These are phyloP conservation scores for Globisporangium carolinianum DNA, from an alignment of 352 stramenopile genomes.

Conservation along the genomic window DNA sequence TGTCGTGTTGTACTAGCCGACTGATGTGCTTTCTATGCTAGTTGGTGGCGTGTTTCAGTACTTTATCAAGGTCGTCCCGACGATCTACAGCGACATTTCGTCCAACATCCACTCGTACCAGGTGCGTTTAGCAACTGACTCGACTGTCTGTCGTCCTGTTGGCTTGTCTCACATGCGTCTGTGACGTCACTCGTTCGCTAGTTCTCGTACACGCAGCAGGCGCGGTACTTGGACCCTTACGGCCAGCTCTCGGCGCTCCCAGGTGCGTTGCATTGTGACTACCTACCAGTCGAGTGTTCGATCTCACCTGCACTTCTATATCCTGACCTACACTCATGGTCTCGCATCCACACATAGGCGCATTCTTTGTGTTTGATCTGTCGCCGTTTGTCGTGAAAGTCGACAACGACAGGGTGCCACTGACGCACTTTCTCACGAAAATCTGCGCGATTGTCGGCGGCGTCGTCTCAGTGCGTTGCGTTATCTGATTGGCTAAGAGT, in stretches of 20 bases:
- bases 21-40: constrained; percentile 16
- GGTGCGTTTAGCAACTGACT: constrained; percentile 11
- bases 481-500: no score
- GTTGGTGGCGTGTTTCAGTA: constrained; percentile 80
- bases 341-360: constrained; percentile 19
- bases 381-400: constrained; percentile 85
- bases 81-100: constrained; percentile 76
- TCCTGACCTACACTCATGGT: not conserved
- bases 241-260: constrained; percentile 68
- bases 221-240: constrained; percentile 59
- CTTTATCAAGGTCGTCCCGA: constrained; percentile 86
- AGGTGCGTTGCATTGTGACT: constrained; percentile 15
- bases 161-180: no score
- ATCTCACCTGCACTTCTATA: no score
- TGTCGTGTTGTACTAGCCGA: no score
- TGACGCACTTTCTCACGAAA: constrained; percentile 83
- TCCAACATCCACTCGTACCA: constrained; percentile 66
- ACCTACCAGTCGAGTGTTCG: not conserved
- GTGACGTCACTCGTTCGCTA: constrained; percentile 7
- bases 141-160: not conserved
- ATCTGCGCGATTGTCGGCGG: constrained; percentile 79
- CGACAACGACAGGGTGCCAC: constrained; percentile 69
- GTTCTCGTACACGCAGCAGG: constrained; percentile 82
- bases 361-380: constrained; percentile 83
- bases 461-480: constrained; percentile 65